Base-by-base conservation (phyloP, 352 stramenopile species). In the Pilasporangium apinafurcum region DNA sequence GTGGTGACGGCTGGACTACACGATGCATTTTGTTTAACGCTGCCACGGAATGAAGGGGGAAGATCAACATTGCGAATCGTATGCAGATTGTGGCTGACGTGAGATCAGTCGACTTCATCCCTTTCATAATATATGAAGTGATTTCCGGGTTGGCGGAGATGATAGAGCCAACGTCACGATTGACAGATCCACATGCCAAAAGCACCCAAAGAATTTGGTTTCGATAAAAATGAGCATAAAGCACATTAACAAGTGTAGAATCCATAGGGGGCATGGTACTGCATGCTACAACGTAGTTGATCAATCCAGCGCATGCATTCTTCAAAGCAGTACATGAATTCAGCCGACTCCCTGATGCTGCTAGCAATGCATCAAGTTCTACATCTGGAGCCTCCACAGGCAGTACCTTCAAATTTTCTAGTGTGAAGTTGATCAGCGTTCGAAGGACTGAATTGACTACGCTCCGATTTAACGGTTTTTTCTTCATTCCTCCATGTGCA, bases 141-240 rank as follows among this genome's bases (percentile, higher is more conserved):
- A 94, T 65, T 12, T 76, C 68, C 0, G 54, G 16, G 18, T 73
- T 90, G 4, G 53, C 49, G 9, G 77, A 70, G 5, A 94, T 68
- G 22, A 88, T 69, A 1, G 73, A 62, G 3, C 68, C 71, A 38
- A 91, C 71, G 34, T 84, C 67, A 17, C 49, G 51, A 22, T 84
- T 70, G 6, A 68, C 63, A 7, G 79, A 88, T 0, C 80, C 79
- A 39, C 83, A 94, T 5, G 53, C 62, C 4, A 90, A 50, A 12
- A 94, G 57, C 22, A 90, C 76, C 58, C 75, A 85, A 12, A 92
- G 35, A 8, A 90, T 49, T 54, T 94, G 83, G 37, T 94, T 92
- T 13, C 62, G 48, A 41, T 85, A 89, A 8, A 89, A 70, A 21
- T 89, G 74, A 1, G 60, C 59, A 16, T 83, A 67, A 1, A 74